These are phyloP conservation scores for Taphrina populina DNA, from an alignment of 1,139 yeast species.

Conservation along the genomic window DNA sequence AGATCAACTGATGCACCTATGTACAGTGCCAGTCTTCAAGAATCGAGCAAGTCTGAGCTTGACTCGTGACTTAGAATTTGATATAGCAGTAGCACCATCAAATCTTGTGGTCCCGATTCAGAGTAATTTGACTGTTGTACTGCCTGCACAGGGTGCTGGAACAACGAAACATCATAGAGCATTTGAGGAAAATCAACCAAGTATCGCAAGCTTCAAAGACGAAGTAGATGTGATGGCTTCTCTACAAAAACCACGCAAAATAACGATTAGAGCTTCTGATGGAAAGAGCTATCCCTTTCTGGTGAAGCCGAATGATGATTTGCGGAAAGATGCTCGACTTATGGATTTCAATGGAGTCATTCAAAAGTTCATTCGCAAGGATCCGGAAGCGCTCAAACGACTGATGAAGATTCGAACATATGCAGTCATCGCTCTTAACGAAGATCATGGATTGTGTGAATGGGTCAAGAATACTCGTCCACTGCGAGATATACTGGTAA, in stretches of 20 bases:
- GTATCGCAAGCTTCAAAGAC: constrained; percentile 53
- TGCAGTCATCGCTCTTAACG: constrained; percentile 85
- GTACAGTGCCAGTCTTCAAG: constrained; percentile 47
- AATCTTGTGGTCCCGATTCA: constrained; percentile 79
- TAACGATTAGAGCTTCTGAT: constrained; percentile 75
- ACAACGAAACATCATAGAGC: constrained; percentile 52
- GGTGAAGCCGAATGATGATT: constrained; percentile 85
- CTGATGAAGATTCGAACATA: constrained; percentile 71
- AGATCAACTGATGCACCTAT: constrained; percentile 44
- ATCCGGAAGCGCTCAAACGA: constrained; percentile 71
- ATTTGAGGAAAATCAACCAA: constrained; percentile 49
- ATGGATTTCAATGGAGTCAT: constrained; percentile 90
- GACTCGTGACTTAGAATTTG: constrained; percentile 53
- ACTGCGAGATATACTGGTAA: constrained; percentile 63
- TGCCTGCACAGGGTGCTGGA: constrained; percentile 49
- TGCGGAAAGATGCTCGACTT: constrained; percentile 90
- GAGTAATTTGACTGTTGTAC: constrained; percentile 63
- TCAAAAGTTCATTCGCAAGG: constrained; percentile 65
- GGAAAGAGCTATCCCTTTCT: constrained; percentile 68
- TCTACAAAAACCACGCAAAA: constrained; percentile 80
- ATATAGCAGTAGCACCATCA: constrained; percentile 56
- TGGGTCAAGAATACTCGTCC: constrained; percentile 87
- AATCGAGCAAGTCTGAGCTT: constrained; percentile 47
- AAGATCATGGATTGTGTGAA: constrained; percentile 85
- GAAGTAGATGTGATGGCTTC: constrained; percentile 70